Evolutionary conservation across 2,329 filamentous ascomycete genomes (phyloP).

Genomic region (Epichloe typhina): DNA sequence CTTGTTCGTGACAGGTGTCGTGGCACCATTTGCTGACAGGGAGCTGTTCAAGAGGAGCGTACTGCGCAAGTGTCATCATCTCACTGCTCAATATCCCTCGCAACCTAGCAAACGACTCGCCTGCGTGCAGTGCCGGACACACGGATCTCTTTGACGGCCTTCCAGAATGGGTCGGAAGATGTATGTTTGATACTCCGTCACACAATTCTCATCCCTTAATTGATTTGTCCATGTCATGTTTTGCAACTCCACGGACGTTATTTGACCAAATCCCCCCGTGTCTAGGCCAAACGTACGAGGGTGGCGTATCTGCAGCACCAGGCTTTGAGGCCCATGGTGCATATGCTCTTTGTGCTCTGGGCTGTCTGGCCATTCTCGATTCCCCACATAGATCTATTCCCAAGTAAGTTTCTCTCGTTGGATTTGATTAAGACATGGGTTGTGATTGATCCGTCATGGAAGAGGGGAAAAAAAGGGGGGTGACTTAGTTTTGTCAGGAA

Average conservation of each 20-base stretch:
- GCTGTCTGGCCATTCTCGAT: conserved; percentile 75
- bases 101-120: conserved; percentile 59
- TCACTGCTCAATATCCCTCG: conserved; percentile 74
- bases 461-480: not conserved
- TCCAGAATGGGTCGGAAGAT: conserved; percentile 66
- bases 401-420: conserved; percentile 37
- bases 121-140: conserved; percentile 49
- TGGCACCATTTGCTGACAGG: conserved; percentile 8
- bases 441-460: not conserved
- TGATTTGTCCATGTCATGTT: conserved; percentile 7
- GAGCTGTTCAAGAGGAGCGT: conserved; percentile 54
- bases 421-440: not conserved
- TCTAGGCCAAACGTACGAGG: conserved; percentile 82
- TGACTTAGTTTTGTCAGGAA: conserved; percentile 2
- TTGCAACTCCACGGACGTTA: conserved; percentile 6
- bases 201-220: conserved; percentile 1
- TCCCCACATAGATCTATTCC: conserved; percentile 62
- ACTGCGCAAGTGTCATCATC: conserved; percentile 77
- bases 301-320: conserved; percentile 77
- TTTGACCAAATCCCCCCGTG: conserved; percentile 3
- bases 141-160: conserved; percentile 57
- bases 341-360: conserved; percentile 95
- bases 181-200: conserved; percentile 36
- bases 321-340: conserved; percentile 88
- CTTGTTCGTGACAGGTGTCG: conserved; percentile 4